These are phyloP conservation scores for Cladophialophora immunda DNA, from an alignment of 2,329 filamentous ascomycete genomes.

Conservation along the genomic window DNA sequence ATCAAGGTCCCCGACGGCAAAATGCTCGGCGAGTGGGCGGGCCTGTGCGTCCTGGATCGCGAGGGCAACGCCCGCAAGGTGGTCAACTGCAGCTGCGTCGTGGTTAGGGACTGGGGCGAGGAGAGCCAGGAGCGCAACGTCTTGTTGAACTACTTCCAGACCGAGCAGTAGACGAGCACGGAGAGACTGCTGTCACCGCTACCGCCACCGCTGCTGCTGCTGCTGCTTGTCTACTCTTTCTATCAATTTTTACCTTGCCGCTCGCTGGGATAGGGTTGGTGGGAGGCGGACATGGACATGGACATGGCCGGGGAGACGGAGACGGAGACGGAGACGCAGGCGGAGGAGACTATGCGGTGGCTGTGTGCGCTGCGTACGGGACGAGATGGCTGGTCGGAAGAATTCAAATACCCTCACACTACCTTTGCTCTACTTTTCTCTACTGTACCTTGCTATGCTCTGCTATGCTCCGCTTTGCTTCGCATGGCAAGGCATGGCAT, in stretches of 20 bases:
- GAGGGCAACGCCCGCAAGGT: conserved; percentile 99
- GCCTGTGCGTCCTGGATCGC: conserved; percentile 98
- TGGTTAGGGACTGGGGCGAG: conserved; percentile 99
- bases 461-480: not conserved
- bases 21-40: conserved; percentile 99
- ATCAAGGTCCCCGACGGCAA: conserved; percentile 99
- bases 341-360: not conserved
- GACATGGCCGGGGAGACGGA: too few relatives aligned
- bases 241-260: too few relatives aligned
- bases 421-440: not conserved
- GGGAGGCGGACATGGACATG: not conserved
- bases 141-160: conserved; percentile 99
- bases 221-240: not conserved
- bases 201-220: too few relatives aligned
- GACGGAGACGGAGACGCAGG: not conserved
- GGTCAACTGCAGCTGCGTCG: conserved; percentile 99
- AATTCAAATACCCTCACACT: not conserved
- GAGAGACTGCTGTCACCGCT: not conserved
- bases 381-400: not conserved
- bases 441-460: not conserved
- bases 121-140: conserved; percentile 98
- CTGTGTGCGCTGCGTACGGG: not conserved
- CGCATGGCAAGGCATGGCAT: not conserved
- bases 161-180: conserved; percentile 59
- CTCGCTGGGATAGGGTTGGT: not conserved